Evolutionary conservation across 257 asterid genomes (phyloP).

Genomic region (Solanum piurae): DNA sequence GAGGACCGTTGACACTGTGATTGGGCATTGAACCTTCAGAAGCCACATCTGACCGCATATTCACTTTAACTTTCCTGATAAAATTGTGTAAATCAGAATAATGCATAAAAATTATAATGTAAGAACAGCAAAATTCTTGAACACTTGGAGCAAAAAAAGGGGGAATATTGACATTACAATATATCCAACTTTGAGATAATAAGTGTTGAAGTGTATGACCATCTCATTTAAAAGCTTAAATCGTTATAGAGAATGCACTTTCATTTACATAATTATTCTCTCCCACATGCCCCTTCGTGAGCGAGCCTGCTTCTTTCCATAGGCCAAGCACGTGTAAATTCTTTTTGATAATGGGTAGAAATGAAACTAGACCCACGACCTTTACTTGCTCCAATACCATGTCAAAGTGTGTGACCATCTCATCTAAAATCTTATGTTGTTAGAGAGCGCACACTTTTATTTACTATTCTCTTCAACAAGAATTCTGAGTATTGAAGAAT

Average conservation of each 20-base stretch:
- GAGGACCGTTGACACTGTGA: slow-evolving; percentile 53
- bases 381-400: neutral
- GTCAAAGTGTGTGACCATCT: neutral
- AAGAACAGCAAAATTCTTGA: neutral
- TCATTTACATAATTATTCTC: neutral
- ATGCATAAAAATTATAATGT: neutral
- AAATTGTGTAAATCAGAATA: neutral
- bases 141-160: neutral
- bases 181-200: neutral
- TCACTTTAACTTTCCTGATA: slow-evolving; percentile 47
- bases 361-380: neutral
- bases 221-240: neutral
- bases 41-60: slow-evolving; percentile 18
- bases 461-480: neutral
- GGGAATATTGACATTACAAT: neutral
- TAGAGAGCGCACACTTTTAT: neutral
- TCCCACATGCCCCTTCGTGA: neutral
- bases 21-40: slow-evolving; percentile 37
- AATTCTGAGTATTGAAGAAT: neutral
- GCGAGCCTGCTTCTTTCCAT: neutral
- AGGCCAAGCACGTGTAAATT: neutral
- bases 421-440: neutral
- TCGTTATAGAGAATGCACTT: neutral
- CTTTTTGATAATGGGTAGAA: neutral
- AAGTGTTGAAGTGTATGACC: neutral